A percentile compares a stretch with the other conserved stretches of the same genome.
These are phyloP conservation scores for Metschnikowia amazonensis DNA, from an alignment of 805 yeast genomes.

Conservation along the genomic window DNA sequence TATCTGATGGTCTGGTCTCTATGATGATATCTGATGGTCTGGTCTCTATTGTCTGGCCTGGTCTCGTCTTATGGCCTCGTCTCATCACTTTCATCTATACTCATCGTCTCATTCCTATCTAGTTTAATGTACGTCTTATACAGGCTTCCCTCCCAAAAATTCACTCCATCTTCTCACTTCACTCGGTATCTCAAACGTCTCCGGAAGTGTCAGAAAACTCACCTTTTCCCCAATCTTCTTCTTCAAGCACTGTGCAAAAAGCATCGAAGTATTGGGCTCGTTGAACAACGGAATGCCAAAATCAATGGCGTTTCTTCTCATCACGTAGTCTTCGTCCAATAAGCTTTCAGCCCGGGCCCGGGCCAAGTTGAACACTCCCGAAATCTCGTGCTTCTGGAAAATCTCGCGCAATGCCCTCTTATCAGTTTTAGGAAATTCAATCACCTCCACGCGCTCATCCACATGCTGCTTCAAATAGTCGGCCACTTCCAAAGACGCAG, in stretches of 20 bases:
- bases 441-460: conserved; percentile 51
- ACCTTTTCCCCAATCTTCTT: conserved; percentile 58
- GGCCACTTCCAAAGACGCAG: conserved; percentile 70
- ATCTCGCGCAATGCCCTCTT: conserved; percentile 91
- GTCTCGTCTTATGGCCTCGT: no score
- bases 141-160: conserved; percentile 90
- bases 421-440: conserved; percentile 89
- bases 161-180: conserved; percentile 98
- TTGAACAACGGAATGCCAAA: conserved; percentile 94
- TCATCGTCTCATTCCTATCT: no score
- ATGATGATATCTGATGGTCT: no score
- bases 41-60: no score
- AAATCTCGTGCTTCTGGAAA: conserved; percentile 80
- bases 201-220: conserved; percentile 39
- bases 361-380: conserved; percentile 90
- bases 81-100: no score
- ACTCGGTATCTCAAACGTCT: conserved; percentile 59
- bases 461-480: conserved; percentile 57
- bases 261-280: conserved; percentile 88
- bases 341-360: conserved; percentile 80
- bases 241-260: conserved; percentile 81
- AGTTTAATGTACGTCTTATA: conserved; percentile 29
- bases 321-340: conserved; percentile 86
- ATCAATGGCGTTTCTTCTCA: conserved; percentile 99
- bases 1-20: no score